These are phyloP conservation scores for Guillardia theta DNA, from an alignment of 78 protist genomes.

Conservation along the genomic window DNA sequence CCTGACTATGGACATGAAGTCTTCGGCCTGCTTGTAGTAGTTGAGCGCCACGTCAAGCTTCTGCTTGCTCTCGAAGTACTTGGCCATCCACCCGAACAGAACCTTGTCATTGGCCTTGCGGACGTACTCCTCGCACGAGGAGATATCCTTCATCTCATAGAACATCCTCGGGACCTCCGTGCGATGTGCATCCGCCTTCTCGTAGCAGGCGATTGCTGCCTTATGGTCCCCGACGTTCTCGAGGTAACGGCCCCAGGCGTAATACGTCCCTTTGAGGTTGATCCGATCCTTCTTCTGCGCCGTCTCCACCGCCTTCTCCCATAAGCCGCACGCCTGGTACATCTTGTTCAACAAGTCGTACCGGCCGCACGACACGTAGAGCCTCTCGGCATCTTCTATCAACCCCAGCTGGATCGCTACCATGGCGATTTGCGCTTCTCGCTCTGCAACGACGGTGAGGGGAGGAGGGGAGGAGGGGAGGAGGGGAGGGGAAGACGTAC, in stretches of 20 bases:
- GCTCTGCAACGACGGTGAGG: neutral
- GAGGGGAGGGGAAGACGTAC: neutral
- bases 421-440: constrained; percentile 63
- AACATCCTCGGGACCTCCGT: constrained; percentile 61
- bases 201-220: constrained; percentile 44
- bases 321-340: constrained; percentile 49
- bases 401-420: constrained; percentile 71
- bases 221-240: neutral
- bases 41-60: neutral
- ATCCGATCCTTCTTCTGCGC: constrained; percentile 71
- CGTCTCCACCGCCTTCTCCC: constrained; percentile 55
- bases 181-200: constrained; percentile 40
- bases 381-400: constrained; percentile 15
- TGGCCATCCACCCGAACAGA: neutral
- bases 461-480: neutral
- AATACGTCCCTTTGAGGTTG: constrained; percentile 54
- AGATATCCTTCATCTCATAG: neutral
- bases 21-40: constrained; percentile 59
- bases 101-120: neutral
- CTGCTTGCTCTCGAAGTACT: constrained; percentile 55
- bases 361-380: constrained; percentile 55
- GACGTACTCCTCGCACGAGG: neutral
- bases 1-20: constrained; percentile 54
- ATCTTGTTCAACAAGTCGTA: constrained; percentile 67
- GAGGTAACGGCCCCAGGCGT: constrained; percentile 37